A percentile compares a stretch with the other conserved stretches of the same genome.
These are phyloP conservation scores for Triticum turgidum DNA, from an alignment of 176 grass and related monocot species.

Conservation along the genomic window DNA sequence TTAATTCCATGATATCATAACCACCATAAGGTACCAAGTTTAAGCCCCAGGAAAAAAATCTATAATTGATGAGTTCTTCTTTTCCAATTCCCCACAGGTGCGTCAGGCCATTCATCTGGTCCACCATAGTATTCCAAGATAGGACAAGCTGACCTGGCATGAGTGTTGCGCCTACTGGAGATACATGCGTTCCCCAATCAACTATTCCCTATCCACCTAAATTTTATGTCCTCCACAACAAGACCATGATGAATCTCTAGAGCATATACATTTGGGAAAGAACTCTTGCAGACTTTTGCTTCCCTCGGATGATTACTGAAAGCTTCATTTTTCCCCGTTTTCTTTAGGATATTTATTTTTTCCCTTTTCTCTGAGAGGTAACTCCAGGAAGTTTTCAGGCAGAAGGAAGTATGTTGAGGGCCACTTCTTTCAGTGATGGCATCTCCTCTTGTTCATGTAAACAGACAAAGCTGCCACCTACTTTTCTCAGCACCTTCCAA, in stretches of 20 bases:
- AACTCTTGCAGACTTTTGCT: not conserved
- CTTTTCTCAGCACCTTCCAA: constrained; percentile 84
- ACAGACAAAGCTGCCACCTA: constrained; percentile 60
- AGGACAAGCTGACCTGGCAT: not conserved
- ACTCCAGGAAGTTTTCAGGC: constrained; percentile 35
- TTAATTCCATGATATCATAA: not conserved
- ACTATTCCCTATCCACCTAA: not conserved
- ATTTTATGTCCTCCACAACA: not conserved
- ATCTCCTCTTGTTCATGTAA: constrained; percentile 87
- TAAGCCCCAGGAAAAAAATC: not conserved
- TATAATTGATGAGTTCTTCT: not conserved
- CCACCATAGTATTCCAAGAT: not conserved
- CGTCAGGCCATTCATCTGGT: not conserved
- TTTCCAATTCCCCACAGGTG: not conserved
- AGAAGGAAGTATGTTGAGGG: constrained; percentile 86
- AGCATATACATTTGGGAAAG: not conserved
- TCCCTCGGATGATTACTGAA: not conserved
- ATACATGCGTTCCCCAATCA: not conserved
- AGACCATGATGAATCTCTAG: not conserved
- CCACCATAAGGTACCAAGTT: not conserved
- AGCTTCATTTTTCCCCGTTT: not conserved
- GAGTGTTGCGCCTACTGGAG: not conserved
- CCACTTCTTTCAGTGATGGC: constrained; percentile 91
- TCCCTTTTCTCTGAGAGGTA: not conserved
- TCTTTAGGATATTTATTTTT: not conserved